Percentiles rank a stretch among this genome's conserved stretches.
Conservation (phyloP, 1,284 basidiomycete genomes). For the Sanghuangporus weigelae region DNA sequence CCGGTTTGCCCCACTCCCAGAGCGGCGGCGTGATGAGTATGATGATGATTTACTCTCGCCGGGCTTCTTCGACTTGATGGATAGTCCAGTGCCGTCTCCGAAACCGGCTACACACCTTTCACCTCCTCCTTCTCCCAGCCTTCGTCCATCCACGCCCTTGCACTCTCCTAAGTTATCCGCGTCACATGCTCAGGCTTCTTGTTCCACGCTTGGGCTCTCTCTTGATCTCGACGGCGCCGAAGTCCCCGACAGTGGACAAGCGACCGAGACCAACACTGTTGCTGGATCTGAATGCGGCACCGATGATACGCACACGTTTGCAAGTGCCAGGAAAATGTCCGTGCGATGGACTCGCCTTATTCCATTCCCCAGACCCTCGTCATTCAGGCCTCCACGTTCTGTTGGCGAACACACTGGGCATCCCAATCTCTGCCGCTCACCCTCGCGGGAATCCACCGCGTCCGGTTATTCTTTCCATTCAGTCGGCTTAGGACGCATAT, state of each 20-base stretch:
- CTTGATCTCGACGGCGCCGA: slow-evolving; percentile 13
- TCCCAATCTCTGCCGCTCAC: slow-evolving; percentile 38
- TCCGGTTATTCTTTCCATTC: slow-evolving; percentile 5
- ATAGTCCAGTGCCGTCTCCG: slow-evolving; percentile 17
- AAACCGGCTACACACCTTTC: slow-evolving; percentile 1
- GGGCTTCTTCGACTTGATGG: slow-evolving; percentile 24
- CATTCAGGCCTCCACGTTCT: background rate
- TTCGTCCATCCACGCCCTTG: slow-evolving; percentile 1
- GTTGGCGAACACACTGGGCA: slow-evolving; percentile 3
- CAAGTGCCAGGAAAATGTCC: slow-evolving; percentile 26
- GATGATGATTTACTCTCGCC: slow-evolving; percentile 37
- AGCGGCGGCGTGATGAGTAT: slow-evolving; percentile 49
- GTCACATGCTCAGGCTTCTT: slow-evolving; percentile 2
- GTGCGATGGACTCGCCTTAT: slow-evolving; percentile 5
- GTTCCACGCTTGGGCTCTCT: slow-evolving; percentile 16
- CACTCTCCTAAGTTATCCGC: background rate
- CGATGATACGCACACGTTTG: slow-evolving; percentile 11
- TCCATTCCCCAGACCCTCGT: slow-evolving; percentile 1
- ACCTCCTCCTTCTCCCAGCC: slow-evolving; percentile 4
- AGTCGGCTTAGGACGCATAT: background rate
- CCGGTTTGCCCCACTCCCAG: slow-evolving; percentile 74
- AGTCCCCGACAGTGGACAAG: slow-evolving; percentile 21
- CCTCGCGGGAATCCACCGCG: slow-evolving; percentile 23
- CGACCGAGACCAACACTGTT: slow-evolving; percentile 26
- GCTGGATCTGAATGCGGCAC: slow-evolving; percentile 12